Percentiles rank a stretch among this genome's conserved stretches.
Conservation (phyloP, 345 rosid species). For the Psidium guajava region DNA sequence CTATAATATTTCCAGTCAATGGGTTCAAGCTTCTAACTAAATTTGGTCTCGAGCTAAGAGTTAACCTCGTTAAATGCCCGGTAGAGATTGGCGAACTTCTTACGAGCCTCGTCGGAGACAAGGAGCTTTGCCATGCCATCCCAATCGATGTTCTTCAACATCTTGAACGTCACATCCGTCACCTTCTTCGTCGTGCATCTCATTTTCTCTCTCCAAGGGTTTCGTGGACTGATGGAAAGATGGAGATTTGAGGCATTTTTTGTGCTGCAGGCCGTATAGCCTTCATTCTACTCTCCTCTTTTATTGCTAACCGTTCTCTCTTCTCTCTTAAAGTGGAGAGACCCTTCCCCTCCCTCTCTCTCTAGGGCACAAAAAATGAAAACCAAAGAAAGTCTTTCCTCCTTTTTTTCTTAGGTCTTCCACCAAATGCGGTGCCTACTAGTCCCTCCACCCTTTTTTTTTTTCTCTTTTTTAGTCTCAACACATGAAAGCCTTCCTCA, state of each 20-base stretch:
- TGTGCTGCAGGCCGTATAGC: not conserved
- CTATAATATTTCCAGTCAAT: constrained; percentile 88
- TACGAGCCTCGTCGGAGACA: constrained; percentile 90
- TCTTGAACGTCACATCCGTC: constrained; percentile 79
- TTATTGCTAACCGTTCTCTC: not conserved
- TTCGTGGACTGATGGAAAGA: not conserved
- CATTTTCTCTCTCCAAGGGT: constrained; percentile 32
- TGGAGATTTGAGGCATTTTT: not conserved
- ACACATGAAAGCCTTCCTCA: no score
- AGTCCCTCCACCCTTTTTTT: no score
- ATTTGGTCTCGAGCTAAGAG: constrained; percentile 78
- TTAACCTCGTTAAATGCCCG: constrained; percentile 95
- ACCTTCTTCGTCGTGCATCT: constrained; percentile 85
- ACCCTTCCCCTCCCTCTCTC: no score
- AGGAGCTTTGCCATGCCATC: constrained; percentile 89
- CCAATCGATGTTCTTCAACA: constrained; percentile 78
- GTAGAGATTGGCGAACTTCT: constrained; percentile 82
- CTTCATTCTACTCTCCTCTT: not conserved
- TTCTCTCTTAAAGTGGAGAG: no score
- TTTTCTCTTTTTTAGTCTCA: no score
- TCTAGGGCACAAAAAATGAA: no score
- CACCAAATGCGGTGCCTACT: no score
- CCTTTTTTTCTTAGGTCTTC: no score
- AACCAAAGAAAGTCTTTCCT: no score
- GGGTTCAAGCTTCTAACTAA: constrained; percentile 98